phyloP scores from a whole-genome alignment of 2,329 filamentous ascomycete species.

The Arthrobotrys sinensis region DNA sequence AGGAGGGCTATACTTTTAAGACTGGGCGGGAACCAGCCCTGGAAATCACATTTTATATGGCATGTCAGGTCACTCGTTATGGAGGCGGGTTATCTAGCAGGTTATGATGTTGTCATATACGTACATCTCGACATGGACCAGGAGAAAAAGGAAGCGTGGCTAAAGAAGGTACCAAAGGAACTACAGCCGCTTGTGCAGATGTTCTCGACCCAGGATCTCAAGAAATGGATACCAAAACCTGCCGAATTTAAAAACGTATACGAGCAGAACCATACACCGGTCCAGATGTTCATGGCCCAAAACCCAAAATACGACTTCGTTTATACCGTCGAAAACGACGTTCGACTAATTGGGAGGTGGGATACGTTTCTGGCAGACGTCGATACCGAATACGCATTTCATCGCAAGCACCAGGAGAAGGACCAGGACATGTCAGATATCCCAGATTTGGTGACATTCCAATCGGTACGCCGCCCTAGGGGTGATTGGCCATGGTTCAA shows the following conservation, averaged over 20 bases:
- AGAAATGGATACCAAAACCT: conserved; percentile 29
- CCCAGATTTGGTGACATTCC: conserved; percentile 34
- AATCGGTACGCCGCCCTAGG: conserved; percentile 21
- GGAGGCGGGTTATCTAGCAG: conserved; percentile 48
- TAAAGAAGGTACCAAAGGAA: conserved; percentile 28
- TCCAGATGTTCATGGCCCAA: conserved; percentile 37
- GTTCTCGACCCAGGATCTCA: conserved; percentile 35
- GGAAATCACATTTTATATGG: conserved; percentile 27
- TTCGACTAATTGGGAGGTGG: conserved; percentile 41
- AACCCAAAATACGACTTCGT: conserved; percentile 39
- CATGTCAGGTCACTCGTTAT: conserved; percentile 39
- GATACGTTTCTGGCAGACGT: conserved; percentile 39
- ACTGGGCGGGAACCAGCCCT: conserved; percentile 20
- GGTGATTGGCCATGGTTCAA: conserved; percentile 36
- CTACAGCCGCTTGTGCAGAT: conserved; percentile 35
- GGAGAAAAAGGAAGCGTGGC: conserved; percentile 1
- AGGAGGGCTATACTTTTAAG: conserved; percentile 35
- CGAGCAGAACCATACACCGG: conserved; percentile 35
- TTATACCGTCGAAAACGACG: conserved; percentile 30
- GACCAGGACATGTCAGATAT: conserved; percentile 33
- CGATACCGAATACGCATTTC: conserved; percentile 43
- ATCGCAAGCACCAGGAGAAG: conserved; percentile 21
- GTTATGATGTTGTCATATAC: conserved; percentile 38
- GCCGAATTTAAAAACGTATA: conserved; percentile 33
- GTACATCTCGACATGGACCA: conserved; percentile 29